Conservation (phyloP, 257 asterid species). For the Leonotis leonurus region DNA sequence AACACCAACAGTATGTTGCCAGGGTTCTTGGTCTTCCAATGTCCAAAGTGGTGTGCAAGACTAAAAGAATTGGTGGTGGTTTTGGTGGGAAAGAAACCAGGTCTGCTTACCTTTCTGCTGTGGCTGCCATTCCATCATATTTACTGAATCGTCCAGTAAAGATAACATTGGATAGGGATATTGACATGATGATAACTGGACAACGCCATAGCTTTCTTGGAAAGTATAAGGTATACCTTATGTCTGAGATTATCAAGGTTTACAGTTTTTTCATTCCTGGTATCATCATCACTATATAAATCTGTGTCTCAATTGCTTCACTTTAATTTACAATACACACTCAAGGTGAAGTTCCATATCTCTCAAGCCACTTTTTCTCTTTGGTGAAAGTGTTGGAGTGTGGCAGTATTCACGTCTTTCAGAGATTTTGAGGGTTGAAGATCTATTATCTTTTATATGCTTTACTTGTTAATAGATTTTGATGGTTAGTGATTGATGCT, state of each 20-base stretch:
- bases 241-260: neutral
- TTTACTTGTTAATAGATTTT: too few relatives aligned
- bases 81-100: conserved; percentile 99
- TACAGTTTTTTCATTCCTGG: too few relatives aligned
- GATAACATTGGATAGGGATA: conserved; percentile 74
- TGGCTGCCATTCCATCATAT: conserved; percentile 82
- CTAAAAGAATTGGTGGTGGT: conserved; percentile 97
- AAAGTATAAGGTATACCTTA: conserved; percentile 64
- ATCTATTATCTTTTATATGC: too few relatives aligned
- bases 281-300: too few relatives aligned
- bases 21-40: conserved; percentile 89
- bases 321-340: too few relatives aligned
- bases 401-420: too few relatives aligned
- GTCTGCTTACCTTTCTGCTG: conserved; percentile 76
- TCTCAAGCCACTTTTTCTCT: too few relatives aligned
- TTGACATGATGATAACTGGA: conserved; percentile 89
- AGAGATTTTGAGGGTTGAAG: too few relatives aligned
- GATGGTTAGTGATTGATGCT: neutral
- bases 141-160: conserved; percentile 82
- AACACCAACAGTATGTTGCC: conserved; percentile 85
- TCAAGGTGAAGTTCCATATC: too few relatives aligned
- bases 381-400: too few relatives aligned
- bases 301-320: too few relatives aligned
- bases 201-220: conserved; percentile 96
- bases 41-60: conserved; percentile 97